A percentile compares a stretch with the other conserved stretches of the same genome.
Conservation (phyloP, 352 stramenopile species). For the Phytophthora pisi region DNA sequence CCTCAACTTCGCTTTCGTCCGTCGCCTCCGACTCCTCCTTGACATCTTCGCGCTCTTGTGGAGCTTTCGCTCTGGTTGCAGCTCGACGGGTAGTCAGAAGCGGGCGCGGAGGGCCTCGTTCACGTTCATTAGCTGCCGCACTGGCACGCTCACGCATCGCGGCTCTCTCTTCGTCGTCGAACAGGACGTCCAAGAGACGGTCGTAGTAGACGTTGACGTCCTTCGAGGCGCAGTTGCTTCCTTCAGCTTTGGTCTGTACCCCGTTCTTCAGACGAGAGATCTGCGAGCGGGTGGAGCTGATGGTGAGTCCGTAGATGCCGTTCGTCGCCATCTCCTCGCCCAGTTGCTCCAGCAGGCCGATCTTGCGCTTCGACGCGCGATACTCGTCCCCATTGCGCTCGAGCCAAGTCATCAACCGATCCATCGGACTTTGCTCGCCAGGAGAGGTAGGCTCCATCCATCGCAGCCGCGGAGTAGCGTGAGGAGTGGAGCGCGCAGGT, state of each 20-base stretch:
- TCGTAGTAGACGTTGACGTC: constrained; percentile 27
- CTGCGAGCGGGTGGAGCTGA: constrained; percentile 22
- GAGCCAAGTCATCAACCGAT: constrained; percentile 20
- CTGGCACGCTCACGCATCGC: constrained; percentile 14
- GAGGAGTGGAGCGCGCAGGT: constrained; percentile 1
- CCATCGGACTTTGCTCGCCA: constrained; percentile 15
- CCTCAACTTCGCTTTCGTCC: background rate
- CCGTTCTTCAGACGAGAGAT: constrained; percentile 17
- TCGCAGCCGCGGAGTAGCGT: background rate
- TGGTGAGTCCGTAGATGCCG: constrained; percentile 18
- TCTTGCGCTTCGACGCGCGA: constrained; percentile 14
- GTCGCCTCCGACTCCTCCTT: background rate
- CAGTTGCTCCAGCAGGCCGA: constrained; percentile 15
- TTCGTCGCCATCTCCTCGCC: constrained; percentile 22
- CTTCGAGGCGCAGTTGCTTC: background rate
- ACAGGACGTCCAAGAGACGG: constrained; percentile 15
- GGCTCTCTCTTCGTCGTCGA: constrained; percentile 17
- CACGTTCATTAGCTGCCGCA: background rate
- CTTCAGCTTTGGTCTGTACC: constrained; percentile 19
- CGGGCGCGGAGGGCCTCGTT: background rate
- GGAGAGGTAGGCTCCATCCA: constrained; percentile 14
- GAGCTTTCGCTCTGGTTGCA: background rate
- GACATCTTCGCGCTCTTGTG: background rate
- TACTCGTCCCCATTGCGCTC: constrained; percentile 21
- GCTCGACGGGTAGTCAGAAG: background rate